Evolutionary conservation across 768 basidiomycete species (phyloP).

Genomic region (Pluteus cervinus): DNA sequence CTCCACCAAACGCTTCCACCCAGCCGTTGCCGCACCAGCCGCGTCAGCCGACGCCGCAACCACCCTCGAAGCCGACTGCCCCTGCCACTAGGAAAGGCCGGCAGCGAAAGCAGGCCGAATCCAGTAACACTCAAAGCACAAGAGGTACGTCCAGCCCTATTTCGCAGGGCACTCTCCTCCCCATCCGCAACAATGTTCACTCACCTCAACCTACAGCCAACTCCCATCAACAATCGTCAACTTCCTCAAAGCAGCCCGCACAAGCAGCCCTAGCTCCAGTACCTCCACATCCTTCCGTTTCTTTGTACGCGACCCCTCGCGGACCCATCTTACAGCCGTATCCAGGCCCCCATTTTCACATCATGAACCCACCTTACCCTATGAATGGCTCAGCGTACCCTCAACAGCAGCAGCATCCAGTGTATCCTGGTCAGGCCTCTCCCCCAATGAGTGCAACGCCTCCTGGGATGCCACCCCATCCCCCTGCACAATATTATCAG

Average conservation of each 20-base stretch:
- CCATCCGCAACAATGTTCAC: too few relatives aligned
- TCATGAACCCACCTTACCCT: constrained; percentile 71
- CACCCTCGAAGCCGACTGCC: constrained; percentile 37
- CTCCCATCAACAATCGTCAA: too few relatives aligned
- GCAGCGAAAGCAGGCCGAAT: constrained; percentile 45
- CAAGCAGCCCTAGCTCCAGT: too few relatives aligned
- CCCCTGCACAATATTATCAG: constrained; percentile 47
- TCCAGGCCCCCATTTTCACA: constrained; percentile 43
- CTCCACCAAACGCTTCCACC: constrained; percentile 21
- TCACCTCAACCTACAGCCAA: too few relatives aligned
- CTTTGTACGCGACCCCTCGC: constrained; percentile 23
- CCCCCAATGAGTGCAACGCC: constrained; percentile 26
- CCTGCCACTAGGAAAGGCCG: constrained; percentile 42
- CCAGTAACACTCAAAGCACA: constrained; percentile 18
- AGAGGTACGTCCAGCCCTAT: too few relatives aligned
- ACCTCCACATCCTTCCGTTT: constrained; percentile 16
- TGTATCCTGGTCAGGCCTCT: constrained; percentile 27
- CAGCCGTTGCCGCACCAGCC: constrained; percentile 44
- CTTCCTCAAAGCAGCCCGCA: too few relatives aligned
- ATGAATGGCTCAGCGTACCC: constrained; percentile 47
- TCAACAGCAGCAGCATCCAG: constrained; percentile 26
- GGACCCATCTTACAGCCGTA: constrained; percentile 48
- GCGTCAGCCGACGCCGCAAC: constrained; percentile 36
- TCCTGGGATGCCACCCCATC: constrained; percentile 29
- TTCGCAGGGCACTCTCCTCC: too few relatives aligned